phyloP scores from a whole-genome alignment of 2,329 filamentous ascomycete species.

The Cladosporium sp. region DNA sequence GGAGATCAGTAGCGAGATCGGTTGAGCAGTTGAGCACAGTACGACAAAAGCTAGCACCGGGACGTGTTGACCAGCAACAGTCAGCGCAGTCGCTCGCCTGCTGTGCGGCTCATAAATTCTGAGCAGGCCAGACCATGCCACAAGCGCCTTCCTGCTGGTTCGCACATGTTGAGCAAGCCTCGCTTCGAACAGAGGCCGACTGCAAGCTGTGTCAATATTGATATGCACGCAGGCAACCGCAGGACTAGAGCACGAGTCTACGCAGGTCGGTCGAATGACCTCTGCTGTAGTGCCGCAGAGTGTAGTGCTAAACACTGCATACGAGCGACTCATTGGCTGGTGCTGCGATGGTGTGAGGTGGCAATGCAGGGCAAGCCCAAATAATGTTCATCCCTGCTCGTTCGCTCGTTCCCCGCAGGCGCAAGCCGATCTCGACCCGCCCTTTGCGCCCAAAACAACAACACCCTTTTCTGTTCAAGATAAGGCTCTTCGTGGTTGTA shows the following conservation, averaged over 20 bases:
- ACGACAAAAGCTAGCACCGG: neutral
- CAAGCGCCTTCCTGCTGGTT: neutral
- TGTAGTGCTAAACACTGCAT: neutral
- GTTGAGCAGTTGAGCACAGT: conserved; percentile 6
- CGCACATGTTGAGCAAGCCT: neutral
- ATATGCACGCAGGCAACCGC: neutral
- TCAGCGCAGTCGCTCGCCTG: neutral
- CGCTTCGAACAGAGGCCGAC: neutral
- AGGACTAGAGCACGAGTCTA: conserved; percentile 8
- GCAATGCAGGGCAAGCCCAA: conserved; percentile 2
- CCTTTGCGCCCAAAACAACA: neutral
- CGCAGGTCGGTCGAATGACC: conserved; percentile 8
- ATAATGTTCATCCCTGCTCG: neutral
- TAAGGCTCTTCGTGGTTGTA: neutral
- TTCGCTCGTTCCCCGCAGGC: neutral
- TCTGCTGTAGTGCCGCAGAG: conserved; percentile 1
- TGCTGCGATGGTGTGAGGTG: neutral
- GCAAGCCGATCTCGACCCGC: neutral
- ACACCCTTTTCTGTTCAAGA: neutral
- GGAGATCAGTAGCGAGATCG: neutral
- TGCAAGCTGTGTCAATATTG: conserved; percentile 15
- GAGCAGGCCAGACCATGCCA: neutral
- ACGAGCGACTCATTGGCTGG: neutral
- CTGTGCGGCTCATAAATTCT: neutral
- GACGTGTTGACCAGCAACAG: neutral